phyloP scores from a whole-genome alignment of 1,284 basidiomycete species.

The Sporisorium exsertum region DNA sequence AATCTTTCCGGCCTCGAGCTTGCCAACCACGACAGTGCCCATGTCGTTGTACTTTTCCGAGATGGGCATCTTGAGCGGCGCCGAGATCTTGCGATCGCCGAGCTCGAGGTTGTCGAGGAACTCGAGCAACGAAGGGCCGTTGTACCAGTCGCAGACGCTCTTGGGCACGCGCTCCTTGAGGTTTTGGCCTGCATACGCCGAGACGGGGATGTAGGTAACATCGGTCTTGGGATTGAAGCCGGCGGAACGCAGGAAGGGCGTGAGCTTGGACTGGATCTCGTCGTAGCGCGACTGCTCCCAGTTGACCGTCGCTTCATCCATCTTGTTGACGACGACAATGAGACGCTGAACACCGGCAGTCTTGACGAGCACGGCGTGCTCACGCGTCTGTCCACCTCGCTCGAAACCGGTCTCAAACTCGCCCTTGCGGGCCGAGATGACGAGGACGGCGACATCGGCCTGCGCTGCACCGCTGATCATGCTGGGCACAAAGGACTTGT shows the following conservation, averaged over 20 bases:
- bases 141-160: slow-evolving; percentile 63
- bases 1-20: slow-evolving; percentile 67
- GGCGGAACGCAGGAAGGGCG: slow-evolving; percentile 62
- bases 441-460: slow-evolving; percentile 67
- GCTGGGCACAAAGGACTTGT: slow-evolving; percentile 68
- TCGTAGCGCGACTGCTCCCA: slow-evolving; percentile 67
- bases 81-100: slow-evolving; percentile 65
- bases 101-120: slow-evolving; percentile 64
- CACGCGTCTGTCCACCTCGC: slow-evolving; percentile 68
- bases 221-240: slow-evolving; percentile 69
- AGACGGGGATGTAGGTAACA: slow-evolving; percentile 66
- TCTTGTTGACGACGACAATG: slow-evolving; percentile 69
- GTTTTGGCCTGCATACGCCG: slow-evolving; percentile 67
- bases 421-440: slow-evolving; percentile 67
- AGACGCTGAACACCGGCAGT: slow-evolving; percentile 68
- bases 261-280: slow-evolving; percentile 65
- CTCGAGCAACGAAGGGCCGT: slow-evolving; percentile 61
- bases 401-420: slow-evolving; percentile 69
- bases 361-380: slow-evolving; percentile 69
- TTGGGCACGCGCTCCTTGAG: slow-evolving; percentile 65
- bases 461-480: slow-evolving; percentile 69
- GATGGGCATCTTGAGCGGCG: slow-evolving; percentile 68
- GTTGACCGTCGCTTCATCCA: slow-evolving; percentile 68
- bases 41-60: slow-evolving; percentile 69
- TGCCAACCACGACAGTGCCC: slow-evolving; percentile 68